Evolutionary conservation across 768 basidiomycete species (phyloP).

Genomic region (Exsudoporus frostii): DNA sequence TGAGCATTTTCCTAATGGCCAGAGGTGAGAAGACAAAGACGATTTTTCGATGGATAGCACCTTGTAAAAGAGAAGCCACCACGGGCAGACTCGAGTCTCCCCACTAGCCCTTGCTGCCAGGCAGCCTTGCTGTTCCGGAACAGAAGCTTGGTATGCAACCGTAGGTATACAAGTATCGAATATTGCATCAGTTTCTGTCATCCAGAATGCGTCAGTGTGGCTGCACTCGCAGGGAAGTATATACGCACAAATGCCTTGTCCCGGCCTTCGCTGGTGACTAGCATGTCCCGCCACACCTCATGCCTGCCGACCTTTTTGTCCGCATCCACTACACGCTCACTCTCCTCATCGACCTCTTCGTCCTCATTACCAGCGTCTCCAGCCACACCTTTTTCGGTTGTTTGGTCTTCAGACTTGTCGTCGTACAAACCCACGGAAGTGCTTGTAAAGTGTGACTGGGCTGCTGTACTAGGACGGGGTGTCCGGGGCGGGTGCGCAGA

Average conservation of each 20-base stretch:
- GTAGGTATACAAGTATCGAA: conserved; percentile 67
- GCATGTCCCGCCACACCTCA: conserved; percentile 79
- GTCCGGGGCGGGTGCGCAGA: conserved; percentile 78
- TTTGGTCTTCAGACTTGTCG: conserved; percentile 39
- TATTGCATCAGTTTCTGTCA: conserved; percentile 85
- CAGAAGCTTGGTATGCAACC: conserved; percentile 60
- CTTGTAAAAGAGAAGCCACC: conserved; percentile 74
- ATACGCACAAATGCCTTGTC: conserved; percentile 80
- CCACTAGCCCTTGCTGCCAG: conserved; percentile 57
- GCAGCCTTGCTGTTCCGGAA: conserved; percentile 40
- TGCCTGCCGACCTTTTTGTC: conserved; percentile 51
- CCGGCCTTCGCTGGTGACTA: conserved; percentile 73
- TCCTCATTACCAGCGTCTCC: conserved; percentile 28
- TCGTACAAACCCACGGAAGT: conserved; percentile 36
- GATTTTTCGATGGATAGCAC: conserved; percentile 36
- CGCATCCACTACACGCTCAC: conserved; percentile 41
- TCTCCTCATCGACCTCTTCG: conserved; percentile 49
- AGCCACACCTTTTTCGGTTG: conserved; percentile 12
- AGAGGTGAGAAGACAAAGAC: conserved; percentile 1
- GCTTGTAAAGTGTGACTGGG: conserved; percentile 26
- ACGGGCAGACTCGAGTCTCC: conserved; percentile 50
- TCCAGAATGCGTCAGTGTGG: neutral
- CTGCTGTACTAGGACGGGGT: conserved; percentile 42
- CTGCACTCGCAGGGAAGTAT: neutral
- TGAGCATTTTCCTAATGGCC: conserved; percentile 62